Percentiles rank a stretch among this genome's conserved stretches.
Conservation (phyloP, 2,329 filamentous ascomycete species). For the Blastomyces emzantsi region DNA sequence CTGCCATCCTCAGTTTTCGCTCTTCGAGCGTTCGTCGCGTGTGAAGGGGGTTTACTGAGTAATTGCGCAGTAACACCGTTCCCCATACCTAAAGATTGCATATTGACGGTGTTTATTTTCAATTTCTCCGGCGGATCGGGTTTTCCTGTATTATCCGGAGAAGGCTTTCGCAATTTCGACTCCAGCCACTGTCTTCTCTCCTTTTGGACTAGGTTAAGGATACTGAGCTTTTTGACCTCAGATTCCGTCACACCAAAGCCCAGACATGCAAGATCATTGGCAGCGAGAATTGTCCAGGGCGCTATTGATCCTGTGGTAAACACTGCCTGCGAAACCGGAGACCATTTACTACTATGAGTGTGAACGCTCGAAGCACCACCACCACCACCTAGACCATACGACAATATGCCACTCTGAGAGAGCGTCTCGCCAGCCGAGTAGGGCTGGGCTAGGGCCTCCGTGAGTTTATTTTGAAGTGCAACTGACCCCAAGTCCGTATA, state of each 20-base stretch:
- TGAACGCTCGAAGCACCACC: conserved; percentile 53
- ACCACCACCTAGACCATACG: conserved; percentile 34
- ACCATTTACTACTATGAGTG: conserved; percentile 81
- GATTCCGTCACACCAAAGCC: conserved; percentile 99
- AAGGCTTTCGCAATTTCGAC: conserved; percentile 57
- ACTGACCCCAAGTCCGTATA: conserved; percentile 73
- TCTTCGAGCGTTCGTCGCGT: conserved; percentile 39
- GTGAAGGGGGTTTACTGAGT: conserved; percentile 68
- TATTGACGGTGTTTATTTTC: conserved; percentile 32
- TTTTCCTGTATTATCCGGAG: conserved; percentile 22
- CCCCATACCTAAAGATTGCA: conserved; percentile 52
- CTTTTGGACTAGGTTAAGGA: conserved; percentile 86
- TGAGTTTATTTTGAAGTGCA: conserved; percentile 69
- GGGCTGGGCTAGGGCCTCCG: conserved; percentile 77
- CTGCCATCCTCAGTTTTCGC: conserved; percentile 53
- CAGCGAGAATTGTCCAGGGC: conserved; percentile 92
- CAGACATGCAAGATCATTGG: conserved; percentile 91
- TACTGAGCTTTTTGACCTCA: conserved; percentile 89
- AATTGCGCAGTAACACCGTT: conserved; percentile 81
- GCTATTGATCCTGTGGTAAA: conserved; percentile 89
- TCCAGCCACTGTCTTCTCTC: conserved; percentile 86
- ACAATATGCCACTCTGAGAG: conserved; percentile 28
- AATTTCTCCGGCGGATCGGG: conserved; percentile 41
- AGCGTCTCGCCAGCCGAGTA: conserved; percentile 52
- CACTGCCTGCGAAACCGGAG: conserved; percentile 86